These are phyloP conservation scores for Heracleum sosnowskyi DNA, from an alignment of 129 eudicot genomes.

Conservation along the genomic window DNA sequence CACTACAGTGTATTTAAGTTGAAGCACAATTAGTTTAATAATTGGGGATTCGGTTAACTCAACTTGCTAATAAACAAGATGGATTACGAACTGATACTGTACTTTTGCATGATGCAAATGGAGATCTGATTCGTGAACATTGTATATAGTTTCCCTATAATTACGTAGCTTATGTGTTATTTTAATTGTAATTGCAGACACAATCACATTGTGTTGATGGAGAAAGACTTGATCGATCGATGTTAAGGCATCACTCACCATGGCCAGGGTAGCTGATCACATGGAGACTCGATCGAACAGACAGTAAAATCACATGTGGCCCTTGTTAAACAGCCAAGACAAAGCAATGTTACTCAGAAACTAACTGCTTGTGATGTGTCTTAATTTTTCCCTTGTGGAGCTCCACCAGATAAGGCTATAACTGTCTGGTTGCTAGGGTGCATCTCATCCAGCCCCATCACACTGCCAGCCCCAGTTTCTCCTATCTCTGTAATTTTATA, in stretches of 20 bases:
- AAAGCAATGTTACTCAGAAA: conserved; percentile 7
- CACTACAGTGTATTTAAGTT: neutral
- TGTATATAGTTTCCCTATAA: neutral
- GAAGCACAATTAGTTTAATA: neutral
- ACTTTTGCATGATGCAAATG: neutral
- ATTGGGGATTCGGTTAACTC: neutral
- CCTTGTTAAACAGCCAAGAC: conserved; percentile 7
- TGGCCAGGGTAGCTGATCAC: conserved; percentile 18
- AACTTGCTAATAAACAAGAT: neutral
- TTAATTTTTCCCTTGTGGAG: conserved; percentile 1
- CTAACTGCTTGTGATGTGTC: neutral
- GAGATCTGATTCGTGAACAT: conserved; percentile 1
- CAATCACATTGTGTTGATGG: conserved; percentile 3
- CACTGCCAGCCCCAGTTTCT: conserved; percentile 4
- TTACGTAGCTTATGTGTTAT: neutral
- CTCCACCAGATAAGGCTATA: conserved; percentile 3
- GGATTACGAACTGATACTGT: neutral
- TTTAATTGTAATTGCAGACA: neutral
- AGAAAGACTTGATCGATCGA: neutral
- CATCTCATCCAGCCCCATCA: conserved; percentile 14
- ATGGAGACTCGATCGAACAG: conserved; percentile 6
- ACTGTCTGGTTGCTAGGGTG: conserved; percentile 20
- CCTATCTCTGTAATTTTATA: neutral
- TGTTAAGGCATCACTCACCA: neutral
- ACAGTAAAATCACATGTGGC: conserved; percentile 20